These are phyloP conservation scores for Westerdykella sp. DNA, from an alignment of 2,329 filamentous ascomycete genomes.

Conservation along the genomic window DNA sequence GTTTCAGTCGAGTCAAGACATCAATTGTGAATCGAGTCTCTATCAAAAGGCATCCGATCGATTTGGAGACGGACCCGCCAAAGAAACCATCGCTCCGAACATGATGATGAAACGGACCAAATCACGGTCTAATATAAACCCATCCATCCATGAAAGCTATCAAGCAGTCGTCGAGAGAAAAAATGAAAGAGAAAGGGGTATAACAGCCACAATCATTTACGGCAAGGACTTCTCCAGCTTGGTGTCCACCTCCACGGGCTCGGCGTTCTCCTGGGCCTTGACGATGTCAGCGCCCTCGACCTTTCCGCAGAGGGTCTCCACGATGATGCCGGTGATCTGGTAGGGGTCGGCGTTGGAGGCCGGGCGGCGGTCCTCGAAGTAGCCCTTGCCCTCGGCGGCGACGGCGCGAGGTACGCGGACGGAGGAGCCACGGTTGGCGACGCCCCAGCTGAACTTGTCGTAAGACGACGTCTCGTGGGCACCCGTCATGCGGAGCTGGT, in stretches of 20 bases:
- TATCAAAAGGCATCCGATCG: too few species aligned
- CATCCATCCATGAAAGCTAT: not conserved
- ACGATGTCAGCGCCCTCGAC: conserved; percentile 45
- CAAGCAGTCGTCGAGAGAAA: not conserved
- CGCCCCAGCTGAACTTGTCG: conserved; percentile 87
- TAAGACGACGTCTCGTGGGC: conserved; percentile 90
- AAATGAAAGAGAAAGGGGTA: not conserved
- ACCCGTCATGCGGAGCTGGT: conserved; percentile 88
- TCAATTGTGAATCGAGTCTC: too few species aligned
- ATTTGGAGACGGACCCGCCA: too few species aligned
- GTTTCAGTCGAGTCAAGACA: too few species aligned
- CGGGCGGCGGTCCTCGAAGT: conserved; percentile 67
- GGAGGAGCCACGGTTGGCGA: conserved; percentile 91
- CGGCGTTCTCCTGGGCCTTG: conserved; percentile 34
- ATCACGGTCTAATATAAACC: too few species aligned
- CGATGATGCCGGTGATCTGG: conserved; percentile 74
- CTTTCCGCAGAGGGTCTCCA: conserved; percentile 58
- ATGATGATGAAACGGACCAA: too few species aligned
- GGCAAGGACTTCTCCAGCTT: not conserved
- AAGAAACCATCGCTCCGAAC: too few species aligned
- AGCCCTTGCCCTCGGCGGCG: conserved; percentile 83
- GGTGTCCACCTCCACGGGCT: conserved; percentile 31
- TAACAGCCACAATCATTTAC: not conserved
- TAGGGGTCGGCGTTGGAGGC: conserved; percentile 86
- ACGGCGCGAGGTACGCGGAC: conserved; percentile 86